phyloP scores from a whole-genome alignment of 768 basidiomycete species.

The Lactifluus pinguis region DNA sequence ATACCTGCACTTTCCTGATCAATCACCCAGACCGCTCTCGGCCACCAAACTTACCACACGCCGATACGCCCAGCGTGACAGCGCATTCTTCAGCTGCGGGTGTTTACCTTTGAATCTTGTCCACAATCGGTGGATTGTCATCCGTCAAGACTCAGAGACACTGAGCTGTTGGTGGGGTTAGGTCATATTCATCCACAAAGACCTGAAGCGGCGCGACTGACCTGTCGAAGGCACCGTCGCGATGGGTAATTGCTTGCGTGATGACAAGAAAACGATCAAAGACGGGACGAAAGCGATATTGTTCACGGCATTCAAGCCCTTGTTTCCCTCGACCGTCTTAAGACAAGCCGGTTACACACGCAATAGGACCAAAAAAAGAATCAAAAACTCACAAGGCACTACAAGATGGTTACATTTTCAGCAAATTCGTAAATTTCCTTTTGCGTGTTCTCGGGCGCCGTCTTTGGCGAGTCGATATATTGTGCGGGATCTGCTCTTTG shows the following conservation, averaged over 20 bases:
- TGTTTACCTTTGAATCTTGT: slow-evolving; percentile 42
- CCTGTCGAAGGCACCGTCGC: slow-evolving; percentile 75
- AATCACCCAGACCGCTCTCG: background rate
- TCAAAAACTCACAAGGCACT: slow-evolving; percentile 87
- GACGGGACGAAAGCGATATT: slow-evolving; percentile 70
- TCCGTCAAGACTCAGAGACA: slow-evolving; percentile 92
- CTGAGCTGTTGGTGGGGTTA: slow-evolving; percentile 48
- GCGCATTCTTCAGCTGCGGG: slow-evolving; percentile 42
- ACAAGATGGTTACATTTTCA: slow-evolving; percentile 85
- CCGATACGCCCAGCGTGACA: slow-evolving; percentile 53
- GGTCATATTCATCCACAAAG: too few relatives aligned
- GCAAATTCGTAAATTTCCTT: slow-evolving; percentile 80
- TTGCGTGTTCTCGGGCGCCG: slow-evolving; percentile 58
- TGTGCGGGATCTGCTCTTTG: slow-evolving; percentile 57
- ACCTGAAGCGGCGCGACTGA: slow-evolving; percentile 27
- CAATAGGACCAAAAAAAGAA: background rate
- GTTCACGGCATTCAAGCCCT: slow-evolving; percentile 83
- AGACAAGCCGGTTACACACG: background rate
- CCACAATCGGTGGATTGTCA: slow-evolving; percentile 68
- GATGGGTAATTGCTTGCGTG: slow-evolving; percentile 58
- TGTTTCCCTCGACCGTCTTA: slow-evolving; percentile 39
- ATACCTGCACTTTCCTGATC: slow-evolving; percentile 43
- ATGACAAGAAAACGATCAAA: slow-evolving; percentile 79
- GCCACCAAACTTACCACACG: slow-evolving; percentile 43
- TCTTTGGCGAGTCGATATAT: slow-evolving; percentile 50